phyloP scores from a whole-genome alignment of 371 early-diverging fungal genomes.

The Mucor ambiguus region DNA sequence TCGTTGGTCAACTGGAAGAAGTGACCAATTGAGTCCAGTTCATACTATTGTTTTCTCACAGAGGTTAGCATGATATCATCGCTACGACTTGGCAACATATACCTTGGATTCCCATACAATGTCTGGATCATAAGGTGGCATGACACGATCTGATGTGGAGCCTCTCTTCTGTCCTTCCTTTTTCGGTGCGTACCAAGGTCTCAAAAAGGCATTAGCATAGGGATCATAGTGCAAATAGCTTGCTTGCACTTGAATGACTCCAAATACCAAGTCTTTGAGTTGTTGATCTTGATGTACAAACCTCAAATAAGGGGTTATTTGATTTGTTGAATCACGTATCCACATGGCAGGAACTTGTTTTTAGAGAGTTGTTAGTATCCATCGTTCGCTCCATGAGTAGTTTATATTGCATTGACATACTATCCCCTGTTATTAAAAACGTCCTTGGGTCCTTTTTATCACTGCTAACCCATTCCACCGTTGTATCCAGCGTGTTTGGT shows the following conservation, averaged over 20 bases:
- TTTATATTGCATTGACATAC: constrained; percentile 23
- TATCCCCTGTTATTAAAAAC: constrained; percentile 62
- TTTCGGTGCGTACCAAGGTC: constrained; percentile 42
- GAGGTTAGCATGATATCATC: neutral
- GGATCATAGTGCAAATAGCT: constrained; percentile 43
- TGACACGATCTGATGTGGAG: constrained; percentile 29
- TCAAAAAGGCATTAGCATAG: constrained; percentile 57
- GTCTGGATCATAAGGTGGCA: constrained; percentile 36
- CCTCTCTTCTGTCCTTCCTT: constrained; percentile 8
- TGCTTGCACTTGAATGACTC: constrained; percentile 45
- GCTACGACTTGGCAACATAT: neutral
- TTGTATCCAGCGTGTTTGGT: constrained; percentile 62
- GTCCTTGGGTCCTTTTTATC: constrained; percentile 34
- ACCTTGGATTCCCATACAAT: constrained; percentile 51
- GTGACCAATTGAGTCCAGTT: constrained; percentile 53
- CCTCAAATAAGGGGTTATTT: constrained; percentile 49
- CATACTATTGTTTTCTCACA: constrained; percentile 34
- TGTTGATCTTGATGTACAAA: constrained; percentile 28
- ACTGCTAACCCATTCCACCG: constrained; percentile 42
- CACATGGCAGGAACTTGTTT: constrained; percentile 56
- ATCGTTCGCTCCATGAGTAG: neutral
- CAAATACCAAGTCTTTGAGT: constrained; percentile 34
- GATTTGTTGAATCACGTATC: constrained; percentile 62
- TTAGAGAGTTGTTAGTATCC: neutral
- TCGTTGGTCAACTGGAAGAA: constrained; percentile 49